Evolutionary conservation across 1,284 basidiomycete genomes (phyloP), one percentile per base, ranked within the genome.

Genomic region (Crepidotus sp.): DNA sequence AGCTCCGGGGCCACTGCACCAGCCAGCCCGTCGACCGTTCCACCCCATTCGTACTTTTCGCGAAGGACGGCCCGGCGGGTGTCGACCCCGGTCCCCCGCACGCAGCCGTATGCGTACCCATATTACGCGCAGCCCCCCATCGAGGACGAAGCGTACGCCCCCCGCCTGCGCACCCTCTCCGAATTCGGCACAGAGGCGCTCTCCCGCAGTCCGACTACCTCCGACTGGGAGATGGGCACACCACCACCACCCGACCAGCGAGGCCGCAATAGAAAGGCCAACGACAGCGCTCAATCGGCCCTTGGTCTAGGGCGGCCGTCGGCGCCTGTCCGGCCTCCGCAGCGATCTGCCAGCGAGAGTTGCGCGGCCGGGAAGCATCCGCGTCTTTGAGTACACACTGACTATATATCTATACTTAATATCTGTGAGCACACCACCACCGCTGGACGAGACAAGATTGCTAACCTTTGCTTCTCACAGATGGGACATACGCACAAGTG

Each of bases 341-440:
- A 49, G n/a, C 50, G 50, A 36, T 45, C 46, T 30, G 49, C 47
- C 21, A 51, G 51, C 49, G 49, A 51, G 36, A 42, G 52, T 36
- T 53, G 52, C 47, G 45, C 40, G 33, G 47, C 38, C 24, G 45
- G 40, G 21, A 33, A 29, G 13, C 35, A 45, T 14, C 35, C 35
- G 39, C 47, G 50, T 33, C 32, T 40, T 30, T 51, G 47, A 47
- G 30, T 22, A 6, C 19, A 10, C 19, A 30, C 30, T 18, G 18
- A 25, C n/a, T 52, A 45, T 39, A 25, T 42, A 42, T 46, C 2
- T 29, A 18, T 36, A 35, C 26, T 36, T 51, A 40, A 35, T 50
- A 48, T 52, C 40, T 45, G 50, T 49, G 38, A 43, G 50, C 45
- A 29, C 24, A 24, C 24, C 32, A 8, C 15, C 24, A 24, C 24